Evolutionary conservation across 257 asterid genomes (phyloP).

Genomic region (Capsicum rhomboideum): DNA sequence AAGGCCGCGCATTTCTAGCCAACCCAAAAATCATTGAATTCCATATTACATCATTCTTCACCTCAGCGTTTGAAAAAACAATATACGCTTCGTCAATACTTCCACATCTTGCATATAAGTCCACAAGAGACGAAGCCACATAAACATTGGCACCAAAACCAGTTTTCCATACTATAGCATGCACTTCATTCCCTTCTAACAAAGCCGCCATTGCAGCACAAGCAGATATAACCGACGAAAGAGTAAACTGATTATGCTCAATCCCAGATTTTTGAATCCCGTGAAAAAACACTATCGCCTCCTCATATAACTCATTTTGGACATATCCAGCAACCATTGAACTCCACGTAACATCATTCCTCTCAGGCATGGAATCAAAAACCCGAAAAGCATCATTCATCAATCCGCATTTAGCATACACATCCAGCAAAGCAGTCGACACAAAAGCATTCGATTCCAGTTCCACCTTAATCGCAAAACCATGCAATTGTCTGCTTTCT

Average conservation of each 20-base stretch:
- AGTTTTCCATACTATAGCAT: slow-evolving; percentile 39
- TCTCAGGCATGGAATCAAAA: slow-evolving; percentile 46
- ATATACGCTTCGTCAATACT: slow-evolving; percentile 51
- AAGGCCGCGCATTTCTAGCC: slow-evolving; percentile 56
- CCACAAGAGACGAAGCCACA: slow-evolving; percentile 63
- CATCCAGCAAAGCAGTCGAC: slow-evolving; percentile 76
- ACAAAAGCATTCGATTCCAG: slow-evolving; percentile 51
- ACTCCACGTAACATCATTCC: slow-evolving; percentile 80
- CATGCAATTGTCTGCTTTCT: slow-evolving; percentile 78
- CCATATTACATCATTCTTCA: slow-evolving; percentile 61
- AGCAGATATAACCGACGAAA: slow-evolving; percentile 67
- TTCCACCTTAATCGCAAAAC: slow-evolving; percentile 46
- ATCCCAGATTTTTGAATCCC: slow-evolving; percentile 28
- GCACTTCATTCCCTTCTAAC: slow-evolving; percentile 77
- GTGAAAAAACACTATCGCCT: slow-evolving; percentile 51
- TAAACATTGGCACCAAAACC: slow-evolving; percentile 46
- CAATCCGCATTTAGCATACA: slow-evolving; percentile 58
- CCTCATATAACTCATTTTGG: slow-evolving; percentile 63
- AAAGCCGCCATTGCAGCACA: slow-evolving; percentile 78
- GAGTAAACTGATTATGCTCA: slow-evolving; percentile 35
- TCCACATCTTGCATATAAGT: slow-evolving; percentile 85
- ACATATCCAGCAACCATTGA: slow-evolving; percentile 87
- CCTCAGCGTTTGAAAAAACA: slow-evolving; percentile 48
- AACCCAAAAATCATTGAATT: slow-evolving; percentile 84
- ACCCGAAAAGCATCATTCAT: slow-evolving; percentile 51